phyloP scores from a whole-genome alignment of 345 rosid genomes.

The Salix suchowensis region DNA sequence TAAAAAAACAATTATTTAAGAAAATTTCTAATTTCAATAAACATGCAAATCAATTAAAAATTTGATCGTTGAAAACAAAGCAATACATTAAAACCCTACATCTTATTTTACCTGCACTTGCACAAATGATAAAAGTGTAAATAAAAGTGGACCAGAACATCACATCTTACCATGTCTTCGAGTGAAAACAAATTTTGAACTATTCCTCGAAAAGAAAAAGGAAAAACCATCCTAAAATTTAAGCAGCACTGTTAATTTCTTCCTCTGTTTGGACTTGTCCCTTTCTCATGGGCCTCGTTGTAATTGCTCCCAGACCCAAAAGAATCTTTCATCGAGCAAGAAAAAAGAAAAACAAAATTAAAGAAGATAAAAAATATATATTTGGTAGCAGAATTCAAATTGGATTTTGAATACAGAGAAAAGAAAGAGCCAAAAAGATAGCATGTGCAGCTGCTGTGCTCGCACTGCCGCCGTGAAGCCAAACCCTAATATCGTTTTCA shows the following conservation, averaged over 20 bases:
- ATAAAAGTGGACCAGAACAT: no score
- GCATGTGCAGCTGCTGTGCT: slow-evolving; percentile 13
- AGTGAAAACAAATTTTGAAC: background rate
- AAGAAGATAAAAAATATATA: background rate
- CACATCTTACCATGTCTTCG: background rate
- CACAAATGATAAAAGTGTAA: no score
- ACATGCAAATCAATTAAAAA: no score
- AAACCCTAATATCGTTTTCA: background rate
- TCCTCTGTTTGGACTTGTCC: background rate
- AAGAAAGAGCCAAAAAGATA: background rate
- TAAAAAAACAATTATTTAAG: no score
- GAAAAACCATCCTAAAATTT: background rate
- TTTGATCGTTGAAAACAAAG: no score
- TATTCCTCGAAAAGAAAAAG: no score
- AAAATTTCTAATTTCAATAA: no score
- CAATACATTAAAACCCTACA: no score
- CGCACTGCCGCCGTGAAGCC: background rate
- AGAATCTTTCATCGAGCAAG: background rate
- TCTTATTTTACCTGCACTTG: no score
- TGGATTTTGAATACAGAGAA: background rate
- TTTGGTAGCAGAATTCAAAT: background rate
- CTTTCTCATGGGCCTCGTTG: background rate
- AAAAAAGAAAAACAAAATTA: background rate
- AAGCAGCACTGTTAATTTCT: background rate
- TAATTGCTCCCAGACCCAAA: background rate